Percentiles rank a stretch among this genome's conserved stretches.
phyloP scores from a whole-genome alignment of 2,329 filamentous ascomycete genomes.

The Elsinoe perseae region DNA sequence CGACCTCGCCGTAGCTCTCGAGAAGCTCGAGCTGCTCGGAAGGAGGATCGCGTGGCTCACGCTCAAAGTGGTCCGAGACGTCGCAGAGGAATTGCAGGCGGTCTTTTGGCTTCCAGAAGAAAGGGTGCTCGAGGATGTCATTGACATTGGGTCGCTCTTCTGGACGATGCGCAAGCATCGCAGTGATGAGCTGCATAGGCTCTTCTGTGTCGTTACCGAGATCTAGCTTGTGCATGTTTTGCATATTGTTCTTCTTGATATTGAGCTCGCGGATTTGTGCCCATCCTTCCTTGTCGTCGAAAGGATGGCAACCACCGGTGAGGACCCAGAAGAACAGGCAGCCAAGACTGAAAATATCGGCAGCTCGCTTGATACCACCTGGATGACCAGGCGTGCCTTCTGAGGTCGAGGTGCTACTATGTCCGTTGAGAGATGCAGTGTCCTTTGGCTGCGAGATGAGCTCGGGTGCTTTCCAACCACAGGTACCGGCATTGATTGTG shows the following conservation, averaged over 20 bases:
- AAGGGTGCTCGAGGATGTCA: constrained; percentile 83
- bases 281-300: constrained; percentile 87
- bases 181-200: constrained; percentile 74
- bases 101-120: constrained; percentile 91
- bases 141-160: constrained; percentile 62
- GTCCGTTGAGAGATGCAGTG: constrained; percentile 36
- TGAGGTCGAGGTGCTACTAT: constrained; percentile 46
- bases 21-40: constrained; percentile 57
- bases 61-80: constrained; percentile 92
- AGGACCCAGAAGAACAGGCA: constrained; percentile 99
- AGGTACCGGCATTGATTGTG: constrained; percentile 87
- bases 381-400: constrained; percentile 38
- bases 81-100: constrained; percentile 89
- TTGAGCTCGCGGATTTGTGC: constrained; percentile 82
- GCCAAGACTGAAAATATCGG: constrained; percentile 94
- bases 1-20: constrained; percentile 35
- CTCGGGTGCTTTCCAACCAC: constrained; percentile 94
- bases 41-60: constrained; percentile 77
- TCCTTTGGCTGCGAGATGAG: constrained; percentile 58
- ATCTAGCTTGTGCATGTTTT: constrained; percentile 47
- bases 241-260: constrained; percentile 81
- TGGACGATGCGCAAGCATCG: constrained; percentile 65
- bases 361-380: constrained; percentile 84
- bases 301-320: constrained; percentile 84
- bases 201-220: constrained; percentile 73